phyloP scores from a whole-genome alignment of 2,329 filamentous ascomycete species.

The Lecanoromycetidae sp. region DNA sequence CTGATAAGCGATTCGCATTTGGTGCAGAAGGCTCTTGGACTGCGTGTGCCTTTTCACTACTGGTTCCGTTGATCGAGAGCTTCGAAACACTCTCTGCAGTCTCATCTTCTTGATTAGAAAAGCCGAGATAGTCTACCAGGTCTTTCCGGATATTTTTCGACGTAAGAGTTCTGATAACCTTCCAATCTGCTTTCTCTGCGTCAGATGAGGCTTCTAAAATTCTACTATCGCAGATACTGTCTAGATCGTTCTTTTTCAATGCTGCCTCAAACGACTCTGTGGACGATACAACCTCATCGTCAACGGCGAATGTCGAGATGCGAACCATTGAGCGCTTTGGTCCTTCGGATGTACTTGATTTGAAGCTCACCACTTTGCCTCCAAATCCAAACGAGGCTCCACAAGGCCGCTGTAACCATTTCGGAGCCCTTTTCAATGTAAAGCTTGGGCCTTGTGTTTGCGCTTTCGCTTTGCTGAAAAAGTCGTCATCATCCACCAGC shows the following conservation, averaged over 20 bases:
- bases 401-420: constrained; percentile 75
- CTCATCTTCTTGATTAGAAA: constrained; percentile 50
- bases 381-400: constrained; percentile 92
- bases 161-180: constrained; percentile 78
- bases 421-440: constrained; percentile 71
- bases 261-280: constrained; percentile 80
- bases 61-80: constrained; percentile 27
- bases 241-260: constrained; percentile 64
- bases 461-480: constrained; percentile 86
- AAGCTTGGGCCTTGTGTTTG: constrained; percentile 87
- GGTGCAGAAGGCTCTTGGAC: constrained; percentile 27
- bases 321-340: constrained; percentile 59
- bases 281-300: constrained; percentile 69
- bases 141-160: constrained; percentile 74
- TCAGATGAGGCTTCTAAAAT: constrained; percentile 65
- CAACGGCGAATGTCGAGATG: constrained; percentile 80
- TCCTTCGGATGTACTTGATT: constrained; percentile 45
- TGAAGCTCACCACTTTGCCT: constrained; percentile 74
- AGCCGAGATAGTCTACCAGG: constrained; percentile 83
- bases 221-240: constrained; percentile 66
- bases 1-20: constrained; percentile 55
- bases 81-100: constrained; percentile 32
- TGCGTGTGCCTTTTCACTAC: constrained; percentile 36
- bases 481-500: constrained; percentile 79
- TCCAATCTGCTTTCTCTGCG: constrained; percentile 93